Conservation (phyloP, 2,329 filamentous ascomycete genomes). For the Neopestalotiopsis rosae region DNA sequence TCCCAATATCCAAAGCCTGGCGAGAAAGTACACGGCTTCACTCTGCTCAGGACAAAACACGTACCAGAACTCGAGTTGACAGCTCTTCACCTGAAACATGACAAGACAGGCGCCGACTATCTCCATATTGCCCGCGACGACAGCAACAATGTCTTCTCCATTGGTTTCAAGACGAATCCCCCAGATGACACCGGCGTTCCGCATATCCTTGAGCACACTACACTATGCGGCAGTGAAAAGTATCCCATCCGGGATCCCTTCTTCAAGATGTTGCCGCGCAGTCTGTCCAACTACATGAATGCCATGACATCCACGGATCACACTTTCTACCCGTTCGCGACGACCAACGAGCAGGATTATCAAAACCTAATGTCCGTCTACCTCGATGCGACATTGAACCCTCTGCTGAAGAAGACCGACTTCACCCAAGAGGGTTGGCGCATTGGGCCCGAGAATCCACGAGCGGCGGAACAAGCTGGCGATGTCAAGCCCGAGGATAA, state of each 20-base stretch:
- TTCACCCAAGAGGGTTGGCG: constrained; percentile 98
- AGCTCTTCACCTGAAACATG: constrained; percentile 86
- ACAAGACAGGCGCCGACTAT: constrained; percentile 95
- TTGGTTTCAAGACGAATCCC: constrained; percentile 98
- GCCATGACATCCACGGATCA: constrained; percentile 96
- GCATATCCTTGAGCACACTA: constrained; percentile 97
- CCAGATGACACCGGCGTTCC: constrained; percentile 95
- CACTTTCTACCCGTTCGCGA: constrained; percentile 97
- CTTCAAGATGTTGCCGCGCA: constrained; percentile 99
- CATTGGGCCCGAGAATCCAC: constrained; percentile 88
- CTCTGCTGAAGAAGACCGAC: constrained; percentile 86
- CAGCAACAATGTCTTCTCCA: constrained; percentile 98
- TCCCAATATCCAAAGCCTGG: constrained; percentile 78
- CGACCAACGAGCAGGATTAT: constrained; percentile 94
- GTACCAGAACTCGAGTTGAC: constrained; percentile 94
- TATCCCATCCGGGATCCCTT: constrained; percentile 98
- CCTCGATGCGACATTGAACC: constrained; percentile 90
- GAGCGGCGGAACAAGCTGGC: constrained; percentile 53
- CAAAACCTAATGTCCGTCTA: constrained; percentile 97
- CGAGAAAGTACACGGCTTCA: constrained; percentile 92
- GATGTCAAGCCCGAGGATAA: constrained; percentile 60
- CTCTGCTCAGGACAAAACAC: constrained; percentile 84
- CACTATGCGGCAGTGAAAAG: constrained; percentile 93
- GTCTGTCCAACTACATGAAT: constrained; percentile 99
- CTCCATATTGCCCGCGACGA: constrained; percentile 94